Conservation (phyloP, 768 basidiomycete genomes). For the Lentinula sp. region DNA sequence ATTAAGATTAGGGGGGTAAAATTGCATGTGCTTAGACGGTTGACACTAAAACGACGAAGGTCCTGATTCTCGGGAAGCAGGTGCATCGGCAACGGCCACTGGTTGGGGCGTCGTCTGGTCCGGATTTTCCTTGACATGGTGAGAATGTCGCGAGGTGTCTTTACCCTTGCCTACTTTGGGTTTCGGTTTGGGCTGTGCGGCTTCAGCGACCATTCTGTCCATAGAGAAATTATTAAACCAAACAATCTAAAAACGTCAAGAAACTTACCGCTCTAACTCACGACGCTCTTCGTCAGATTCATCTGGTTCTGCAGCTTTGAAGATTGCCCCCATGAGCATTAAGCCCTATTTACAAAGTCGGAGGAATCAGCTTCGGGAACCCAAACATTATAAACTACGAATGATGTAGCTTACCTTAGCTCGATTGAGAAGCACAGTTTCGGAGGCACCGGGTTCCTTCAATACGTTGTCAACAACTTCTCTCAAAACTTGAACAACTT, state of each 20-base stretch:
- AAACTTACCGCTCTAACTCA: slow-evolving; percentile 80
- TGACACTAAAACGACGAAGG: background rate
- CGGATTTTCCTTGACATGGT: slow-evolving; percentile 14
- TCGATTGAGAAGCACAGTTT: slow-evolving; percentile 67
- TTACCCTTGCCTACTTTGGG: slow-evolving; percentile 36
- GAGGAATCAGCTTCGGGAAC: too few relatives aligned
- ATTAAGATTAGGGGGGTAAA: background rate
- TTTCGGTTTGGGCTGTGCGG: slow-evolving; percentile 68
- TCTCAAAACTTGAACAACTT: slow-evolving; percentile 86
- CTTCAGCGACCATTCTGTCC: slow-evolving; percentile 79
- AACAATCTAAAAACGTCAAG: background rate
- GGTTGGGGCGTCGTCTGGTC: slow-evolving; percentile 10
- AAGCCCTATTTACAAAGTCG: slow-evolving; percentile 49
- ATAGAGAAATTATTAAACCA: background rate
- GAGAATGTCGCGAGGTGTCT: slow-evolving; percentile 32
- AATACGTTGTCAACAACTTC: slow-evolving; percentile 82
- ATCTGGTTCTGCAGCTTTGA: slow-evolving; percentile 80
- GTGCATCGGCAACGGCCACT: background rate
- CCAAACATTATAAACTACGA: too few relatives aligned
- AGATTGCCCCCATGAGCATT: slow-evolving; percentile 84
- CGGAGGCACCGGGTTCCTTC: slow-evolving; percentile 70
- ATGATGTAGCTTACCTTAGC: slow-evolving; percentile 58
- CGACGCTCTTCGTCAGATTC: slow-evolving; percentile 91
- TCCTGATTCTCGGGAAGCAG: background rate
- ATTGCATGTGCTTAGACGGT: background rate